Percentiles rank a stretch among this genome's conserved stretches.
These are phyloP conservation scores for Boletellus ananas DNA, from an alignment of 768 basidiomycete genomes.

Conservation along the genomic window DNA sequence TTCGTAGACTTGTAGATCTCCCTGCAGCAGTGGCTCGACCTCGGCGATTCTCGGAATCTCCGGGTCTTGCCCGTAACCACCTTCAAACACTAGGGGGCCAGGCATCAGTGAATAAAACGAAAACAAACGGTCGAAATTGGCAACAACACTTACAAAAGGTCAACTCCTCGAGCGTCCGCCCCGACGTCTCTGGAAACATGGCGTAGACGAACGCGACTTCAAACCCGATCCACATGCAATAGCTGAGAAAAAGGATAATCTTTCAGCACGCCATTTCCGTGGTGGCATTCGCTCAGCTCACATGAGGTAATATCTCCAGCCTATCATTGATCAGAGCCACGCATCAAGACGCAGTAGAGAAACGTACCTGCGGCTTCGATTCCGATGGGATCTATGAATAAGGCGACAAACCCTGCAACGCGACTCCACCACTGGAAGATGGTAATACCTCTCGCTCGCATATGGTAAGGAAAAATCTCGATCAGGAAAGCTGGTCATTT, in stretches of 20 bases:
- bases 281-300: no score
- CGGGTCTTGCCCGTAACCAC: neutral
- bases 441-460: constrained; percentile 54
- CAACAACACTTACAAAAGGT: constrained; percentile 11
- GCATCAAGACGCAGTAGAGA: no score
- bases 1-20: no score
- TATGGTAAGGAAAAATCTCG: no score
- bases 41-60: neutral
- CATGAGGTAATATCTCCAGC: no score
- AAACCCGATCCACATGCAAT: constrained; percentile 17
- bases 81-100: constrained; percentile 1
- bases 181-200: constrained; percentile 19
- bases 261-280: neutral
- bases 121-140: no score
- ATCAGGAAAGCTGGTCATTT: no score
- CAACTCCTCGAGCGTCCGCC: constrained; percentile 16
- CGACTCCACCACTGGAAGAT: no score
- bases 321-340: no score
- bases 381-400: no score
- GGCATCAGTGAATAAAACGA: neutral
- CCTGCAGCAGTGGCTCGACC: neutral
- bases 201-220: constrained; percentile 13
- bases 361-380: no score
- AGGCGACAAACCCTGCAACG: no score
- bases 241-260: neutral